Conservation (phyloP, 2,329 filamentous ascomycete genomes). For the Immersiporthe knoxdaviesiana region DNA sequence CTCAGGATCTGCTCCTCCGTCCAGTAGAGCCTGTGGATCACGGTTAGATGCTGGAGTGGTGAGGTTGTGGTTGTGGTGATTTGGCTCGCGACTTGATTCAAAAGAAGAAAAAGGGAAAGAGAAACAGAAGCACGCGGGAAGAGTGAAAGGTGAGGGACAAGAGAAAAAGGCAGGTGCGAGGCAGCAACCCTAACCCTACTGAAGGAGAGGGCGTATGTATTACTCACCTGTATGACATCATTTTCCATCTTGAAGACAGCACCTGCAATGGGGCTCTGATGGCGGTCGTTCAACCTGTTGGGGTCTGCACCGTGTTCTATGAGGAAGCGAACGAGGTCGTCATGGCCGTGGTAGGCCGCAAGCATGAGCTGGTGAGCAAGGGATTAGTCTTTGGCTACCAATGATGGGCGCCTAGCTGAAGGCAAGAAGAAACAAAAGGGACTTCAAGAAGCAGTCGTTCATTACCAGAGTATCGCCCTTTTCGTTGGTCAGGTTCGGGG, state of each 20-base stretch:
- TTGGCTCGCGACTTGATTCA: neutral
- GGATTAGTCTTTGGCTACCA: neutral
- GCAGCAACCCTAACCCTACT: neutral
- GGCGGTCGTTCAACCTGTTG: constrained; percentile 68
- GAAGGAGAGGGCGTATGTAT: neutral
- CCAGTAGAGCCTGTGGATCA: constrained; percentile 46
- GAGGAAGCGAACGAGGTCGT: constrained; percentile 61
- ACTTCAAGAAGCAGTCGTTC: constrained; percentile 27
- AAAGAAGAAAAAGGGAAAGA: neutral
- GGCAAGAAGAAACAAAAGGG: neutral
- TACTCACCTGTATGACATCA: constrained; percentile 60
- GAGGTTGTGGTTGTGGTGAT: neutral
- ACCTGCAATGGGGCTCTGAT: constrained; percentile 71
- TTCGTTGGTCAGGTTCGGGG: constrained; percentile 71
- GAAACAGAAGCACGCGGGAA: too few relatives aligned
- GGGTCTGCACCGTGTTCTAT: constrained; percentile 66
- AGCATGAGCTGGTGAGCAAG: constrained; percentile 64
- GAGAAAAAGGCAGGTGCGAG: constrained; percentile 12
- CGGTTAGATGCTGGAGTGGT: neutral
- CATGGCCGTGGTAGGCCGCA: constrained; percentile 70
- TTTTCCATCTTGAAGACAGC: constrained; percentile 74
- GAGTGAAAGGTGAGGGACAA: too few relatives aligned
- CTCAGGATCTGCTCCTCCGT: constrained; percentile 59
- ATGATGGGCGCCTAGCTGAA: neutral
- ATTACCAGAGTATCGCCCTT: constrained; percentile 71